Evolutionary conservation across 768 basidiomycete species (phyloP), one percentile per base, ranked within the genome.

Genomic region (Albatrellus ellisii): DNA sequence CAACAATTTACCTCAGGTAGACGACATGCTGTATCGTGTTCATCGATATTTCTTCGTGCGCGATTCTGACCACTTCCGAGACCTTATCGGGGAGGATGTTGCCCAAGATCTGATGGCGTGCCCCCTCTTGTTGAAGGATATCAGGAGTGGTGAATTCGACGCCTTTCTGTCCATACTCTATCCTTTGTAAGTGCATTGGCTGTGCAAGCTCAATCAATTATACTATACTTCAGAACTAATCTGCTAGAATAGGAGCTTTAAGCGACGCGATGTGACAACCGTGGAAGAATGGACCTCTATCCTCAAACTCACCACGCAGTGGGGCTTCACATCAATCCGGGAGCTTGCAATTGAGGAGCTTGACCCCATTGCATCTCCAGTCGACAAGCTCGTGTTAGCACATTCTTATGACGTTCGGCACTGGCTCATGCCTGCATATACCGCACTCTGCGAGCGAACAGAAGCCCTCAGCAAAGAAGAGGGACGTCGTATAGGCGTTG

Each of bases 41-140:
- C 51, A 52, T 11, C 50, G 51, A 7, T 57, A 58, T 36, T 57
- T 57, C 51, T 58, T 61, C 45, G 51, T 56, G 34, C 58, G 55
- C 31, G 55, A 59, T 46, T 61, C 57, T 4, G 22, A 11, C 4
- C 12, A n/a, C 18, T 20, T 36, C 2, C 17, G 15, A 11, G 34
- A n/a, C 11, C 12, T 10, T 11, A 2, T 36, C 10, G 34, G 3
- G n/a, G n/a, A n/a, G n/a, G n/a, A n/a, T n/a, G n/a, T n/a, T n/a
- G n/a, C n/a, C n/a, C n/a, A n/a, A n/a, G n/a, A n/a, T n/a, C n/a
- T n/a, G n/a, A n/a, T n/a, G n/a, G n/a, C n/a, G n/a, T n/a, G n/a
- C n/a, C 17, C 28, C 28, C 22, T 49, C 14, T 26, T 39, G 15
- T 17, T 49, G 4, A 14, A 31, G n/a, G 41, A 42, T 8, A 14